Conservation (phyloP, 129 eudicot genomes). For the Flaveria ramosissima region DNA sequence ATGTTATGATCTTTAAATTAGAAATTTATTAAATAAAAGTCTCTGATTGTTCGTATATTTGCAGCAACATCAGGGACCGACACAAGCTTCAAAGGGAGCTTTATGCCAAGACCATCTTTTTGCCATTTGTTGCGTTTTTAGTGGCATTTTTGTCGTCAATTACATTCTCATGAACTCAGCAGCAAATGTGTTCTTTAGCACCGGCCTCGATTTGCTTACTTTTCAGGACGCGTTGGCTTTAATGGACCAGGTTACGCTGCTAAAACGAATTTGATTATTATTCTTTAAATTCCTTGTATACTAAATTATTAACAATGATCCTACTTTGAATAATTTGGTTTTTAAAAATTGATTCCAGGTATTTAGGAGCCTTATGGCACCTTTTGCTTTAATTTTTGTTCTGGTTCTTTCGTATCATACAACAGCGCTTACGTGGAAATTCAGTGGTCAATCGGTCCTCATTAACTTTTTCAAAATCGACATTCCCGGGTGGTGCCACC, state of each 20-base stretch:
- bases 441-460: conserved; percentile 59
- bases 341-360: conserved; percentile 44
- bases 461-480: conserved; percentile 60
- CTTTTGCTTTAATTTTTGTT: conserved; percentile 61
- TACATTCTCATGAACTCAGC: conserved; percentile 76
- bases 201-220: conserved; percentile 71
- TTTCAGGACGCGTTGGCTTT: conserved; percentile 80
- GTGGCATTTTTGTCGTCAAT: conserved; percentile 78
- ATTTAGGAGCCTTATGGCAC: conserved; percentile 59
- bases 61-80: conserved; percentile 63
- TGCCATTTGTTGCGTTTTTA: conserved; percentile 61
- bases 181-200: conserved; percentile 67
- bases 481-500: conserved; percentile 89
- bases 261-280: not conserved
- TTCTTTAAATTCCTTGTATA: not conserved
- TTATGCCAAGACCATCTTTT: conserved; percentile 69
- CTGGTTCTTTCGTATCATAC: conserved; percentile 69
- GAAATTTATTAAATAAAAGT: not conserved
- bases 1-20: not conserved
- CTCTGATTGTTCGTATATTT: conserved; percentile 4
- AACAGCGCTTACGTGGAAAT: conserved; percentile 70
- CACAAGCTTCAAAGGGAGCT: conserved; percentile 50
- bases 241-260: conserved; percentile 71
- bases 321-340: conserved; percentile 15
- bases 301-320: conserved; percentile 3